Evolutionary conservation across 139 green algal genomes (phyloP), one percentile per base, ranked within the genome.

Genomic region (Gonium pectorale): DNA sequence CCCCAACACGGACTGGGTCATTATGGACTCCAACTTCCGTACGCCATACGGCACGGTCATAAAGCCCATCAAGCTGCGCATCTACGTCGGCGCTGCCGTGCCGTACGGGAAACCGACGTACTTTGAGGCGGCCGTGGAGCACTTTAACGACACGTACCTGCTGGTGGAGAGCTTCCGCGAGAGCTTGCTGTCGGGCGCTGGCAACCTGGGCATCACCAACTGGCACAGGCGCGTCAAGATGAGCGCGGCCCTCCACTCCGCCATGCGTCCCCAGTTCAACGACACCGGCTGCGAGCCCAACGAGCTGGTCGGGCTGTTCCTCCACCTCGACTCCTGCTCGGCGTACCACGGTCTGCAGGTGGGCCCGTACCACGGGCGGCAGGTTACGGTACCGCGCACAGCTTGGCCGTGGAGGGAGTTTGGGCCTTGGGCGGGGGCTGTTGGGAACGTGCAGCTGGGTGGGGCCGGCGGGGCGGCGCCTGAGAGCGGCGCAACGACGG

Each of bases 301-400:
- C 6, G 77, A 83, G 62, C 44, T 83, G 40, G 77, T 83, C 17
- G 77, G 77, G 3, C 43, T 83, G 60, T 83, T 83, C 60, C 13
- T 83, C 0, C 62, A 83, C 62, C 62, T 83, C 31, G 77, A 73
- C 6, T 74, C 60, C 0, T 83, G 77, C 63, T 38, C 33, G 1
- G 60, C 77, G 4, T 83, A 49, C n/a, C 77, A 73, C 43, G 77
- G 77, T 15, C 60, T 83, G 31, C 75, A 82, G 75, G 75, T 82
- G 75, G 7, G 75, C 15, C 5, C 0, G n/a, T n/a, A n/a, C n/a
- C n/a, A 7, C n/a, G 68, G 29, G 62, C n/a, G n/a, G 62, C 15
- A 24, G 56, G 56, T 33, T 33, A 24, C 6, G 21, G 19, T n/a
- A n/a, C n/a, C n/a, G n/a, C n/a, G n/a, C n/a, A n/a, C n/a, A n/a